Percentiles rank a stretch among this genome's conserved stretches.
Conservation (phyloP, 768 basidiomycete genomes). For the Macrolepiota albuminosa region DNA sequence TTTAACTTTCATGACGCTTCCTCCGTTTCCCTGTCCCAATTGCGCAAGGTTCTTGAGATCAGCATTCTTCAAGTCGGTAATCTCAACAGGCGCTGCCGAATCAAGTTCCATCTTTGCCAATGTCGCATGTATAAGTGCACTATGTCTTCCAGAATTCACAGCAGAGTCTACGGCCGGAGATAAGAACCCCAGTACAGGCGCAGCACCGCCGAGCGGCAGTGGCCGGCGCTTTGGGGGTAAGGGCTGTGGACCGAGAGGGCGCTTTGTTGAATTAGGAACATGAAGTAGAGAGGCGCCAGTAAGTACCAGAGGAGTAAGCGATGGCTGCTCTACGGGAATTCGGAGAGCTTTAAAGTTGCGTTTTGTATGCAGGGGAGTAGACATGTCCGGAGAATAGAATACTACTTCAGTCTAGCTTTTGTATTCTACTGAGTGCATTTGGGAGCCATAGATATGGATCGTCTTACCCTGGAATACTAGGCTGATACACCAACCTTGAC, state of each 20-base stretch:
- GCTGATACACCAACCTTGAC: not conserved
- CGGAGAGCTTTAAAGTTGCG: slow-evolving; percentile 86
- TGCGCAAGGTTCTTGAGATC: slow-evolving; percentile 88
- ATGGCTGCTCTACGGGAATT: slow-evolving; percentile 51
- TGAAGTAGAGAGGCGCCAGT: slow-evolving; percentile 18
- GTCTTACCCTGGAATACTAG: not conserved
- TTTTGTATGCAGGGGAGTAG: slow-evolving; percentile 70
- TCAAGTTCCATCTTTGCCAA: slow-evolving; percentile 84
- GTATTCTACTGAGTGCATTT: not conserved
- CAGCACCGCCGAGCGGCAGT: slow-evolving; percentile 56
- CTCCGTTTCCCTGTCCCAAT: slow-evolving; percentile 94
- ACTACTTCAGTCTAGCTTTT: not conserved
- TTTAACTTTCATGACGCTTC: slow-evolving; percentile 93
- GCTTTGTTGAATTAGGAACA: slow-evolving; percentile 33
- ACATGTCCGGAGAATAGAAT: not conserved
- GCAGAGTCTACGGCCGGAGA: slow-evolving; percentile 12
- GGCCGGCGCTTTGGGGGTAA: slow-evolving; percentile 45
- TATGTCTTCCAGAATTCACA: slow-evolving; percentile 41
- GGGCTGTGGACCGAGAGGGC: slow-evolving; percentile 9
- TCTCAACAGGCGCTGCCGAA: slow-evolving; percentile 72
- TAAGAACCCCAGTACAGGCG: slow-evolving; percentile 24
- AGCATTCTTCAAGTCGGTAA: slow-evolving; percentile 73
- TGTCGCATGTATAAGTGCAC: slow-evolving; percentile 66
- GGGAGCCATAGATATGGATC: not conserved
- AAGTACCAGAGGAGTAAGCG: slow-evolving; percentile 4